These are phyloP conservation scores for Panellus pusillus DNA, from an alignment of 768 basidiomycete species.

Conservation along the genomic window DNA sequence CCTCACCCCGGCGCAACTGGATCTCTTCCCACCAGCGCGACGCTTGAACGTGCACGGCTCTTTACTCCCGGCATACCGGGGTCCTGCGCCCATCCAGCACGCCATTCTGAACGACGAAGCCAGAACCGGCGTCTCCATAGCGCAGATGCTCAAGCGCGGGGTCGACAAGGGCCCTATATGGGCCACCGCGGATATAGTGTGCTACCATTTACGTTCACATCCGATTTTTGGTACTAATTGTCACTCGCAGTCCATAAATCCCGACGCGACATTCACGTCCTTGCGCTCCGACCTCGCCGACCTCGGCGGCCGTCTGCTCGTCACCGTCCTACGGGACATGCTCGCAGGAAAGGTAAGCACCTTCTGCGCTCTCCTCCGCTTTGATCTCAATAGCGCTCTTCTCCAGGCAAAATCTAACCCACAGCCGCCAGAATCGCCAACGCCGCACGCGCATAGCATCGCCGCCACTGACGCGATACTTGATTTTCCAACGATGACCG, in stretches of 20 bases:
- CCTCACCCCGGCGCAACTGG: constrained; percentile 61
- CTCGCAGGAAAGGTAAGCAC: constrained; percentile 49
- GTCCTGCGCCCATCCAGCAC: constrained; percentile 88
- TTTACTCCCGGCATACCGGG: constrained; percentile 82
- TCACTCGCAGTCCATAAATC: constrained; percentile 49
- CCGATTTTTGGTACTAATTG: neutral
- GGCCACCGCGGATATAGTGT: constrained; percentile 53
- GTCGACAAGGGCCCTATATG: constrained; percentile 81
- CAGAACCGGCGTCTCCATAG: constrained; percentile 79
- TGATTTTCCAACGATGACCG: constrained; percentile 58
- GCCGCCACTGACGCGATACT: constrained; percentile 49
- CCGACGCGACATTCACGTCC: constrained; percentile 48
- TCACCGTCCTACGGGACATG: constrained; percentile 67
- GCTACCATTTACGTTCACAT: constrained; percentile 22
- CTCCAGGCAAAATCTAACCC: constrained; percentile 47
- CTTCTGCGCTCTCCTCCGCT: neutral
- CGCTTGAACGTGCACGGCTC: constrained; percentile 91
- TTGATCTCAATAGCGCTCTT: neutral
- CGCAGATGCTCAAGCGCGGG: constrained; percentile 73
- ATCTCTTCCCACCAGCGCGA: constrained; percentile 55
- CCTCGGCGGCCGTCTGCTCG: constrained; percentile 69
- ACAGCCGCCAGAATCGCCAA: constrained; percentile 41
- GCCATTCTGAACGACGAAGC: constrained; percentile 65
- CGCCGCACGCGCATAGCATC: constrained; percentile 62
- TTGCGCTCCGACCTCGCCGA: constrained; percentile 61